Evolutionary conservation across 345 rosid species (phyloP), one percentile per base, ranked within the genome.

Genomic region (Mallotus nudiflorus): DNA sequence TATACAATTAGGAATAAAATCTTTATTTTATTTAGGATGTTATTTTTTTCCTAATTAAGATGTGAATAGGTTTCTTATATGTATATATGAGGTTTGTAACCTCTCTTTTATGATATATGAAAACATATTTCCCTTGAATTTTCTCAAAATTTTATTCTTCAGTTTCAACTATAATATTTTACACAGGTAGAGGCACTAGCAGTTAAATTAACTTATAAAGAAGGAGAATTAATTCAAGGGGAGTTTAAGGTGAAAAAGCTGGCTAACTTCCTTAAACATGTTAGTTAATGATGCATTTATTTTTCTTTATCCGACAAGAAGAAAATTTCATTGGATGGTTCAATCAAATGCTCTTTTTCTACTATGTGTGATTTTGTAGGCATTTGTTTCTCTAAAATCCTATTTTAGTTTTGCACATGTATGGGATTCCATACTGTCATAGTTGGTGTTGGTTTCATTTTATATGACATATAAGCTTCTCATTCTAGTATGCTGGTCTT

Each of bases 181-280:
- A 59, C 42, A 73, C 74, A 95, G 99, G 97, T 95, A 70, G 99
- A 95, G 82, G 98, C 96, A 61, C 77, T 95, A 73, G 99, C 99
- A 0, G 99, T 95, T 65, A 89, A 95, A 79, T 79, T 95, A 87
- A 95, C 99, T 25, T 98, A 95, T 74, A 91, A 90, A 37, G 99
- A 95, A 86, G 99, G 99, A 75, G 99, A 85, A 67, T 65, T 95
- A 71, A 89, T 95, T 72, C 99, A 95, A 82, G 99, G 88, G 72
- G 92, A 95, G 82, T 89, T 89, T 80, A 90, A 95, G 88, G 92
- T 95, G 82, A 95, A 90, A 85, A 95, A 89, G 81, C 87, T 95
- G 14, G 97, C 88, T 53, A 88, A 77, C 85, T 92, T 92, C 69
- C 97, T 95, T 68, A 95, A 89, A 77, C 97, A 95, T 98, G 99